Evolutionary conservation across 495 filamentous ascomycete genomes (phyloP).

Genomic region (Aspergillus bertholletiae): DNA sequence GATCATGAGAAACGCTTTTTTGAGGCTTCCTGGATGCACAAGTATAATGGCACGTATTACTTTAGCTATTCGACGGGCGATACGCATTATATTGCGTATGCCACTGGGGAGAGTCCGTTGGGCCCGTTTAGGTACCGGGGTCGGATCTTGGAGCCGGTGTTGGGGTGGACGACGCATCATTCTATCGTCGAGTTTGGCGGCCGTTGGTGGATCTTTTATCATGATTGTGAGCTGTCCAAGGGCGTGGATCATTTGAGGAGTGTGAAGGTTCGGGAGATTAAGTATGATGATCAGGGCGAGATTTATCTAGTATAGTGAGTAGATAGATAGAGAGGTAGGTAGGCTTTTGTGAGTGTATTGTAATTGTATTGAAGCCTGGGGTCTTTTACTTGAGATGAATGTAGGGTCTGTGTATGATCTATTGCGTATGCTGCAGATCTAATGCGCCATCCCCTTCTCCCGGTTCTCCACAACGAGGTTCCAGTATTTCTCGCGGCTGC

Average conservation of each 20-base stretch:
- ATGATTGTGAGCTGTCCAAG: constrained; percentile 60
- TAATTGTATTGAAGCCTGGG: too few relatives aligned
- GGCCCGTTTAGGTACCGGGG: constrained; percentile 71
- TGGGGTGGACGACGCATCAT: constrained; percentile 78
- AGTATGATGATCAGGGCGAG: constrained; percentile 60
- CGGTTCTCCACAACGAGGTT: constrained; percentile 35
- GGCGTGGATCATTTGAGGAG: constrained; percentile 64
- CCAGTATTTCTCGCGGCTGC: constrained; percentile 42
- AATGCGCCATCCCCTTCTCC: constrained; percentile 40
- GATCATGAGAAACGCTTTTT: constrained; percentile 75
- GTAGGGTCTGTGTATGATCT: too few relatives aligned
- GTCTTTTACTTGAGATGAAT: too few relatives aligned
- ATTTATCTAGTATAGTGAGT: constrained; percentile 37
- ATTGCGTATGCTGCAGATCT: too few relatives aligned
- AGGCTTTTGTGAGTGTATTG: background rate
- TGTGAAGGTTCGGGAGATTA: constrained; percentile 70
- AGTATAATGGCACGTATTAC: constrained; percentile 63
- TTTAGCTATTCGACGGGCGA: constrained; percentile 75
- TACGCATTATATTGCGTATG: constrained; percentile 68
- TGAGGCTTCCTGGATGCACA: constrained; percentile 74
- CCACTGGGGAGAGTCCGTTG: constrained; percentile 53
- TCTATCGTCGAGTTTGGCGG: constrained; percentile 69
- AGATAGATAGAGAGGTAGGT: too few relatives aligned
- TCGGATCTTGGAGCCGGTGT: constrained; percentile 66
- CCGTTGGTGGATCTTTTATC: constrained; percentile 70